phyloP scores from a whole-genome alignment of 2,329 filamentous ascomycete species.

The Penicillium sp. region DNA sequence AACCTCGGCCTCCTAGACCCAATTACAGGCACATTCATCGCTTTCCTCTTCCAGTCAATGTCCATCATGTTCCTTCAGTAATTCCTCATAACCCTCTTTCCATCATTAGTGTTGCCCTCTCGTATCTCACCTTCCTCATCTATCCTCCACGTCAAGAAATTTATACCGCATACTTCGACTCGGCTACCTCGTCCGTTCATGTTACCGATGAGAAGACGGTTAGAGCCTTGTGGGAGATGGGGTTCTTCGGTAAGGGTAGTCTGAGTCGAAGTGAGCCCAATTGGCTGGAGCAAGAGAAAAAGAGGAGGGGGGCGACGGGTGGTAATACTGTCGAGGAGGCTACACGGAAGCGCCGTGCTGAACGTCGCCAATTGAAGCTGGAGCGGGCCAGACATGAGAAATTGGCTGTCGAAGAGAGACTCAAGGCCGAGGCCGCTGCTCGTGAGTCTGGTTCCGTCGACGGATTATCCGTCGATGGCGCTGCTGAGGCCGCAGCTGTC shows the following conservation, averaged over 20 bases:
- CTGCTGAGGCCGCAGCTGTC: conserved; percentile 6
- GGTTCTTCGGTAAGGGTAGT: conserved; percentile 94
- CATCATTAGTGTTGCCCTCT: conserved; percentile 75
- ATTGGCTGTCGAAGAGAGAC: conserved; percentile 76
- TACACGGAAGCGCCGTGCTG: conserved; percentile 75
- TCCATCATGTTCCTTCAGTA: conserved; percentile 82
- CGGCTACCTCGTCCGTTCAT: conserved; percentile 79
- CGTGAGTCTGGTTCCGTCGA: conserved; percentile 30
- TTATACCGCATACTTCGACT: conserved; percentile 79
- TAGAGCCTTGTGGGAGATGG: conserved; percentile 88
- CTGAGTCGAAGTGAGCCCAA: conserved; percentile 92
- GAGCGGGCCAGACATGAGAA: conserved; percentile 87
- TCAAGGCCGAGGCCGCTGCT: conserved; percentile 56
- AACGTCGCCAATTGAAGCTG: conserved; percentile 83
- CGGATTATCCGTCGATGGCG: conserved; percentile 22
- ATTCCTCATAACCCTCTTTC: conserved; percentile 93
- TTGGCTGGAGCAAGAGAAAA: conserved; percentile 84
- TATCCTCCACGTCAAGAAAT: conserved; percentile 63
- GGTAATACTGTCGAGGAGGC: conserved; percentile 78
- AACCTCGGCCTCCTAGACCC: conserved; percentile 40
- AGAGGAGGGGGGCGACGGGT: conserved; percentile 66
- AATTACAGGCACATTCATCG: conserved; percentile 79
- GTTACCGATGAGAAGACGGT: conserved; percentile 76
- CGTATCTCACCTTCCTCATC: conserved; percentile 74
- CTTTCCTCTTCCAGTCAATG: conserved; percentile 76